phyloP scores from a whole-genome alignment of 768 basidiomycete species.

The Neoboletus magnificus region DNA sequence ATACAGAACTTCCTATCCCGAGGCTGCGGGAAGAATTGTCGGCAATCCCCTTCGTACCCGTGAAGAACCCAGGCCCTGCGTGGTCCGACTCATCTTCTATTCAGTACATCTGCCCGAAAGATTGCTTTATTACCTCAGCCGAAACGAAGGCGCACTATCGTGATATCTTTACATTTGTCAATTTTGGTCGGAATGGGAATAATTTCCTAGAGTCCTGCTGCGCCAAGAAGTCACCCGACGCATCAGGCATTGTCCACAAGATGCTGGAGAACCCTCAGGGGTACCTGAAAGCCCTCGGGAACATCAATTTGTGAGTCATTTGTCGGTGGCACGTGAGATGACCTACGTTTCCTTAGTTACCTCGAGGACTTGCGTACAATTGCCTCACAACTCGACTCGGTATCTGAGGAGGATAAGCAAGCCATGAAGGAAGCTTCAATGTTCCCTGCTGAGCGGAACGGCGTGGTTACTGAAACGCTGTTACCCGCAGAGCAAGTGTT shows the following conservation, averaged over 20 bases:
- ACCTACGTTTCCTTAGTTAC: slow-evolving; percentile 8
- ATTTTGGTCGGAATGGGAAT: slow-evolving; percentile 12
- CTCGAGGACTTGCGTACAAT: slow-evolving; percentile 12
- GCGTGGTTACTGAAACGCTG: not conserved
- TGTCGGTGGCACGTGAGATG: not conserved
- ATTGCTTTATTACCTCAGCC: slow-evolving; percentile 10
- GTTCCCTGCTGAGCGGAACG: slow-evolving; percentile 4
- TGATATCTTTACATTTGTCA: slow-evolving; percentile 9
- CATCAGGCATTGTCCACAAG: slow-evolving; percentile 8
- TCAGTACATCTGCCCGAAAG: slow-evolving; percentile 4
- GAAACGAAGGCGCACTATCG: slow-evolving; percentile 7
- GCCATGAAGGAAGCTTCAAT: slow-evolving; percentile 6
- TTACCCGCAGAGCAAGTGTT: slow-evolving; percentile 9
- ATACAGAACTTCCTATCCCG: slow-evolving; percentile 5
- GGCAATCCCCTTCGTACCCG: slow-evolving; percentile 11
- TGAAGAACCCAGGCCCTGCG: not conserved
- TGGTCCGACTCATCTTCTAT: not conserved
- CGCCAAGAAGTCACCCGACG: slow-evolving; percentile 13
- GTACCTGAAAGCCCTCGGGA: slow-evolving; percentile 1
- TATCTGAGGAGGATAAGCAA: slow-evolving; percentile 8
- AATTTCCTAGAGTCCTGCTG: slow-evolving; percentile 12
- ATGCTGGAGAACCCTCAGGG: slow-evolving; percentile 4
- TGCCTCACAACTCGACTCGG: slow-evolving; percentile 8
- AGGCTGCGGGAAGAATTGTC: slow-evolving; percentile 7
- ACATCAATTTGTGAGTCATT: slow-evolving; percentile 2